Evolutionary conservation across 768 basidiomycete species (phyloP).

Genomic region (Pleurotus tuoliensis): DNA sequence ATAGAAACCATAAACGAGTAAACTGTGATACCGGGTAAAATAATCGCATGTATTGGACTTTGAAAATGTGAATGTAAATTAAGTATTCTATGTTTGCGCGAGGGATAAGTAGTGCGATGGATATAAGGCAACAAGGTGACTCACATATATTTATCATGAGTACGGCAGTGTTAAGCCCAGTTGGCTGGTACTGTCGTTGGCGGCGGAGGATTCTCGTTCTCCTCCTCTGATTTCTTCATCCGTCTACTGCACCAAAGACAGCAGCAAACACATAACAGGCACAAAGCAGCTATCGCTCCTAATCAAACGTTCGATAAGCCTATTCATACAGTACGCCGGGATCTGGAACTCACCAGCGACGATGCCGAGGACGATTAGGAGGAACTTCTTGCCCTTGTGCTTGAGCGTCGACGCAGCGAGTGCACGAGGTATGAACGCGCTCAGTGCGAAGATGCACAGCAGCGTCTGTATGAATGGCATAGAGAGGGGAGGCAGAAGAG

Average conservation of each 20-base stretch:
- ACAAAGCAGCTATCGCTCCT: background rate
- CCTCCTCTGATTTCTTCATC: background rate
- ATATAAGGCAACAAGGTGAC: too few species aligned
- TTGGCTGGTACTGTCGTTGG: slow-evolving; percentile 2
- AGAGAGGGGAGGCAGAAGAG: too few species aligned
- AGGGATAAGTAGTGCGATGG: too few species aligned
- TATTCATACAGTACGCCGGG: background rate
- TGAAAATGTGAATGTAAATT: too few species aligned
- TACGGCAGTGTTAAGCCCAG: background rate
- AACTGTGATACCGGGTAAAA: too few species aligned
- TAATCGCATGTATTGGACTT: too few species aligned
- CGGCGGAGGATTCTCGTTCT: background rate
- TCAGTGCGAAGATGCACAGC: background rate
- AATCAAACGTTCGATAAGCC: background rate
- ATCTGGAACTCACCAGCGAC: background rate
- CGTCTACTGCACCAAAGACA: slow-evolving; percentile 6
- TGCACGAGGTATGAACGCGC: background rate
- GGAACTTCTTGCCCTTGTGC: slow-evolving; percentile 3
- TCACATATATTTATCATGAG: too few species aligned
- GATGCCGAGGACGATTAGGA: slow-evolving; percentile 3
- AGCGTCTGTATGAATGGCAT: background rate
- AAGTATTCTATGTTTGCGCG: too few species aligned
- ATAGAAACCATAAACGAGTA: too few species aligned
- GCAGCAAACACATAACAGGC: background rate
- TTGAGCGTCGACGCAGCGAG: background rate